These are phyloP conservation scores for Globisporangium cylindrosporum DNA, from an alignment of 352 stramenopile genomes.

Conservation along the genomic window DNA sequence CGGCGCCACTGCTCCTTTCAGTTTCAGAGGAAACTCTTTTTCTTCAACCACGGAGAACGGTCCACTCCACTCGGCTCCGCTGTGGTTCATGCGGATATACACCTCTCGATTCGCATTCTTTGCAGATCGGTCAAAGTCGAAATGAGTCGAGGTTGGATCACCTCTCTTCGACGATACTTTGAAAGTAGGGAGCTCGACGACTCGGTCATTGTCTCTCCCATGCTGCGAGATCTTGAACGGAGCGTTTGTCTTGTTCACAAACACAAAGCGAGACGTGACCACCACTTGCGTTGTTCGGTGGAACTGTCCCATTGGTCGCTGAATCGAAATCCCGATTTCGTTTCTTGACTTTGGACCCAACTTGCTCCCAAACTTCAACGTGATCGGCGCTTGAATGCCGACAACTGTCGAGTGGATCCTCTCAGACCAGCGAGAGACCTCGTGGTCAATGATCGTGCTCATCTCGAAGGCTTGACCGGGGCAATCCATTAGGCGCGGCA, in stretches of 20 bases:
- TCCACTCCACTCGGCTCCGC: constrained; percentile 75
- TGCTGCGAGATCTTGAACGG: constrained; percentile 79
- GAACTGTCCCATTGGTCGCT: constrained; percentile 82
- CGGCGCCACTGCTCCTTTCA: constrained; percentile 53
- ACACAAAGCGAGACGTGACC: constrained; percentile 81
- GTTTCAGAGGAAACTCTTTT: constrained; percentile 81
- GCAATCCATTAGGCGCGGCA: constrained; percentile 85
- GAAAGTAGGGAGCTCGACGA: constrained; percentile 50
- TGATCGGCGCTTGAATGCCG: constrained; percentile 79
- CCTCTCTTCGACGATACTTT: constrained; percentile 31
- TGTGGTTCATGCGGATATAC: constrained; percentile 76
- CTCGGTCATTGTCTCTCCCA: constrained; percentile 52
- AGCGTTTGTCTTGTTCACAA: constrained; percentile 80
- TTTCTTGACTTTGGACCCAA: constrained; percentile 63
- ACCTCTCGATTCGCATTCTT: constrained; percentile 53
- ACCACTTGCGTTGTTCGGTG: constrained; percentile 86
- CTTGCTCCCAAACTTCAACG: constrained; percentile 71
- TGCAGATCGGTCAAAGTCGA: constrained; percentile 67
- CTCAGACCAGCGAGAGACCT: constrained; percentile 82
- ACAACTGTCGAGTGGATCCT: constrained; percentile 86
- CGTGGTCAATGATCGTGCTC: constrained; percentile 81
- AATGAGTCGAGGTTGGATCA: constrained; percentile 39
- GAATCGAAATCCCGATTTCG: constrained; percentile 85
- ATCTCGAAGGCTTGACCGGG: constrained; percentile 81
- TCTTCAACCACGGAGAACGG: constrained; percentile 80